Conservation (phyloP, 2,329 filamentous ascomycete species). For the Pseudogymnoascus sp. region DNA sequence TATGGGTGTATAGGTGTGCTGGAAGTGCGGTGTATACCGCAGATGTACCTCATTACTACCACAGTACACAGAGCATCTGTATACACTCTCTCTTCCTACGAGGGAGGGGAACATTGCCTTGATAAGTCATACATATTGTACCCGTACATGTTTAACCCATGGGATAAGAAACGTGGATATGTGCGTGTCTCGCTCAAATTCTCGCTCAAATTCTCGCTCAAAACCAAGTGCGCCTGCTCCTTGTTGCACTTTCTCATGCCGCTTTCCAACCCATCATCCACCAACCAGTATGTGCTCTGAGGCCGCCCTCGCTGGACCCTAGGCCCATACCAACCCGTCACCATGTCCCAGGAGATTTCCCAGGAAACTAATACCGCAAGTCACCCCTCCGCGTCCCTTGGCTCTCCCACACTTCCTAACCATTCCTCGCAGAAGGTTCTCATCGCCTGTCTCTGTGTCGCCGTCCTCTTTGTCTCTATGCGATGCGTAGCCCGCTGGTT, state of each 20-base stretch:
- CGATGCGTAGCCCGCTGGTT: slow-evolving; percentile 14
- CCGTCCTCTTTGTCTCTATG: slow-evolving; percentile 12
- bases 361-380: not conserved
- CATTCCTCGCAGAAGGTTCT: slow-evolving; percentile 12
- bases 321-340: not conserved
- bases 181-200: not conserved
- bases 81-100: not conserved
- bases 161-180: not conserved
- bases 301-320: not conserved
- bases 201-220: not conserved
- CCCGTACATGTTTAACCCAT: not conserved
- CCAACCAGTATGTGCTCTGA: not conserved
- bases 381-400: not conserved
- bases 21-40: not conserved
- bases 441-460: slow-evolving; percentile 13
- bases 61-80: not conserved
- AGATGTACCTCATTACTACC: not conserved
- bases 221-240: not conserved
- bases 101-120: not conserved
- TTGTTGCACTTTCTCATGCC: not conserved
- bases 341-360: not conserved
- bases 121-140: not conserved
- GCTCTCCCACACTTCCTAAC: not conserved
- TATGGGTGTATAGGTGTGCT: not conserved
- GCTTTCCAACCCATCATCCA: not conserved